Conservation (phyloP, 148 eudicot genomes). For the Chenopodium formosanum region DNA sequence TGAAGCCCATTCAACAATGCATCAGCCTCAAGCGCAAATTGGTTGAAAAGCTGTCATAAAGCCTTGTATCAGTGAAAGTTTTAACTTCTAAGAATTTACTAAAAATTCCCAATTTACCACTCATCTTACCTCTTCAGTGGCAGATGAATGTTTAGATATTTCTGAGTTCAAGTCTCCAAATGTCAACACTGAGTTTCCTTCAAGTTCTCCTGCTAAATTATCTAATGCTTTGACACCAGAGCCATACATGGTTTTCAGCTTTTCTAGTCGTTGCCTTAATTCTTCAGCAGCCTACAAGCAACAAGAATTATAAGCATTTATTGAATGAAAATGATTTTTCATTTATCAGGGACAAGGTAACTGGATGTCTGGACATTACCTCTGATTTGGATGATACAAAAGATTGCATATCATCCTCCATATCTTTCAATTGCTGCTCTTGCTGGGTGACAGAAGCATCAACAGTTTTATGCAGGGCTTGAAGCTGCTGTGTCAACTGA, state of each 20-base stretch:
- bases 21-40: slow-evolving; percentile 82
- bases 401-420: slow-evolving; percentile 97
- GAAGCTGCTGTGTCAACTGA: slow-evolving; percentile 81
- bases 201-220: slow-evolving; percentile 79
- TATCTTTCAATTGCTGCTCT: slow-evolving; percentile 80
- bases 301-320: slow-evolving; percentile 16
- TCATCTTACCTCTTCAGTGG: slow-evolving; percentile 58
- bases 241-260: slow-evolving; percentile 75
- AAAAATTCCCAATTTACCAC: background rate
- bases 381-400: slow-evolving; percentile 92
- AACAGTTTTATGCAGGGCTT: slow-evolving; percentile 78
- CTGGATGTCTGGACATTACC: slow-evolving; percentile 35
- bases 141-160: slow-evolving; percentile 83
- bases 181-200: slow-evolving; percentile 69
- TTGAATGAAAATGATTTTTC: background rate
- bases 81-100: background rate
- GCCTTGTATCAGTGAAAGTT: slow-evolving; percentile 21
- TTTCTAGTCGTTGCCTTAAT: slow-evolving; percentile 59
- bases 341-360: background rate
- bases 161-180: slow-evolving; percentile 64
- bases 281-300: slow-evolving; percentile 77
- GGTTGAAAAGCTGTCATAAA: slow-evolving; percentile 68
- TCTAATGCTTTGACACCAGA: slow-evolving; percentile 82
- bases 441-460: slow-evolving; percentile 84
- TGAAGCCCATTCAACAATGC: slow-evolving; percentile 72